Base-by-base conservation (phyloP, 768 basidiomycete species). In the Tulasnella sp. region DNA sequence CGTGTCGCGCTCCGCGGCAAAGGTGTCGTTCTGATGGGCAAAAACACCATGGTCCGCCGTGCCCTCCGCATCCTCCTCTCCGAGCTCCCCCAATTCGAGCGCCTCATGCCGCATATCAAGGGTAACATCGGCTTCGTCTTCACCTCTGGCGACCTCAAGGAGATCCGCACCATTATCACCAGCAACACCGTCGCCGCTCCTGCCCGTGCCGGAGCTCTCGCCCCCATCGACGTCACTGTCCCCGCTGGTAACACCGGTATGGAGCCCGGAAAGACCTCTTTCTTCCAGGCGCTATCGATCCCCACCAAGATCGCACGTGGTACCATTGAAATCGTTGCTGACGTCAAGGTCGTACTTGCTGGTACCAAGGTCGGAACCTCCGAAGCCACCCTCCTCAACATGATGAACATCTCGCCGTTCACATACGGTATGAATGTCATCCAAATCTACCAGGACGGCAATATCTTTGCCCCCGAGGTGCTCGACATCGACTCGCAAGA, bases 21-120 rank as follows among this genome's bases (percentile, higher is more conserved):
- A 73, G 96, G 90, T 78, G 77, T 93, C 62, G 93, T 99, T 66
- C 76, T 99, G 68, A 99, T 99, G 96, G 96, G 96, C 72, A 99
- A 99, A 79, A 99, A 99, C 85, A 99, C 96, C 72, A 97, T 98
- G 95, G 94, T 99, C 69, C 90, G 96, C 77, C 91, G 96, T 68
- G 96, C 93, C 63, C 81, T 99, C 64, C 92, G 96, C 65, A 79
- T 85, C 69, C 83, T 97, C 75, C 83, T 97, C 70, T 63, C 80
- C 65, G 96, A 98, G 68, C 79, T 76, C 78, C 96, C 95, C 56
- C 86, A 93, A 71, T 94, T 86, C 78, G 96, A 99, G 78, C 87
- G 83, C 69, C 87, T 99, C 74, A 86, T 99, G 62, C 95, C 93
- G 65, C 82, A 88, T 79, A 79, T 99, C 76, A 89, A 78, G 73